A percentile compares a stretch with the other conserved stretches of the same genome.
phyloP scores from a whole-genome alignment of 305 asterid species.

The Fraxinus angustifolia region DNA sequence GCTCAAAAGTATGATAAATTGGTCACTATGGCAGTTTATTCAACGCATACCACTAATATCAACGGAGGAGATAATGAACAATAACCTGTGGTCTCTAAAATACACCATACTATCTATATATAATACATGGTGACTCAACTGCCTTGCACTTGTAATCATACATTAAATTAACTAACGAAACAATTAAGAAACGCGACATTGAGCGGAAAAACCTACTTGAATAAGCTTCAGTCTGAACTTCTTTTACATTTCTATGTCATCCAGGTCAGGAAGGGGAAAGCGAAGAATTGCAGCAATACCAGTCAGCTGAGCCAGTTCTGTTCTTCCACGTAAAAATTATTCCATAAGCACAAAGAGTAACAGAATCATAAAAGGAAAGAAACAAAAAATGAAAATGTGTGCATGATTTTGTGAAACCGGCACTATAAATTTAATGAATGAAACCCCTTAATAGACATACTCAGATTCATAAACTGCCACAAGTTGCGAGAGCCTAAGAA shows the following conservation, averaged over 20 bases:
- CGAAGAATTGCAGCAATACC: constrained; percentile 96
- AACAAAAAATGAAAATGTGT: neutral
- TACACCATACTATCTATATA: neutral
- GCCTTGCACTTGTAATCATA: neutral
- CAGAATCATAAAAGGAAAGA: neutral
- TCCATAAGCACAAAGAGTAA: neutral
- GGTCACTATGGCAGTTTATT: neutral
- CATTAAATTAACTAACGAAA: neutral
- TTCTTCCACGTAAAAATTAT: constrained; percentile 8
- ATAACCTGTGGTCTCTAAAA: neutral
- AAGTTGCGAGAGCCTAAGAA: neutral
- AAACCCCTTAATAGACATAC: neutral
- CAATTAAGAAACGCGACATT: neutral
- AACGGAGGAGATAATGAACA: neutral
- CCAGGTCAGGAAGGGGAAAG: constrained; percentile 90
- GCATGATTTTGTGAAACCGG: constrained; percentile 1
- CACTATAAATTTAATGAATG: neutral
- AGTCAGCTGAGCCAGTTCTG: constrained; percentile 83
- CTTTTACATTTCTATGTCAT: constrained; percentile 82
- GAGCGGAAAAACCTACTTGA: neutral
- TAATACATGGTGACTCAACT: neutral
- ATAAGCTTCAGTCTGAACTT: constrained; percentile 3
- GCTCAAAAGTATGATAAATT: neutral
- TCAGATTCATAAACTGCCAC: neutral
- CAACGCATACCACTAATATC: neutral